Evolutionary conservation across 2,329 filamentous ascomycete genomes (phyloP).

Genomic region (Lachnellula occidentalis): DNA sequence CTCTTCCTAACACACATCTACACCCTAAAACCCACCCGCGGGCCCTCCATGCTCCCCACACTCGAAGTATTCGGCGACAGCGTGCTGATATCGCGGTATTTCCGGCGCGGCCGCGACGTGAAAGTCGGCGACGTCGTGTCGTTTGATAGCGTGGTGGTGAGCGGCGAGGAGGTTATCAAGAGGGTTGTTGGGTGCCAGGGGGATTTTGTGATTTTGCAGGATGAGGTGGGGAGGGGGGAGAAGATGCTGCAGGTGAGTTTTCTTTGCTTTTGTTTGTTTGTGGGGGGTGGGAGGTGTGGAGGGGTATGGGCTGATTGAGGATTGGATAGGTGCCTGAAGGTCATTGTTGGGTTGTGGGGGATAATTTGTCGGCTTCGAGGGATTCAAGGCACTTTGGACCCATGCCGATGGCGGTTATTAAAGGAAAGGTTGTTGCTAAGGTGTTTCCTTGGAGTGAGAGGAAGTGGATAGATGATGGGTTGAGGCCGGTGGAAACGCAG

Average conservation of each 20-base stretch:
- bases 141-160: slow-evolving; percentile 68
- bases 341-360: slow-evolving; percentile 86
- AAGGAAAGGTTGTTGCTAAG: slow-evolving; percentile 71
- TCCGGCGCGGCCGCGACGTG: slow-evolving; percentile 61
- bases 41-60: slow-evolving; percentile 87
- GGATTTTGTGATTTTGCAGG: slow-evolving; percentile 61
- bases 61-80: slow-evolving; percentile 63
- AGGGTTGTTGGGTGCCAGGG: slow-evolving; percentile 43
- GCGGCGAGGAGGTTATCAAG: slow-evolving; percentile 62
- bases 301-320: slow-evolving; percentile 3
- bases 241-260: slow-evolving; percentile 54
- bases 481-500: slow-evolving; percentile 30
- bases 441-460: slow-evolving; percentile 47
- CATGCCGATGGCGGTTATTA: slow-evolving; percentile 76
- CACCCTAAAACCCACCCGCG: slow-evolving; percentile 53
- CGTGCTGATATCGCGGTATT: slow-evolving; percentile 62
- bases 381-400: slow-evolving; percentile 87
- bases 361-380: slow-evolving; percentile 77
- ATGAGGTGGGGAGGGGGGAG: slow-evolving; percentile 45
- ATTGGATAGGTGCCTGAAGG: slow-evolving; percentile 71
- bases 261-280: neutral
- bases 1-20: slow-evolving; percentile 57
- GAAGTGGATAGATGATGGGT: slow-evolving; percentile 43
- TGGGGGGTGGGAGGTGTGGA: neutral
- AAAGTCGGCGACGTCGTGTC: slow-evolving; percentile 79